phyloP scores from a whole-genome alignment of 768 basidiomycete genomes.

The Mycena indigotica region DNA sequence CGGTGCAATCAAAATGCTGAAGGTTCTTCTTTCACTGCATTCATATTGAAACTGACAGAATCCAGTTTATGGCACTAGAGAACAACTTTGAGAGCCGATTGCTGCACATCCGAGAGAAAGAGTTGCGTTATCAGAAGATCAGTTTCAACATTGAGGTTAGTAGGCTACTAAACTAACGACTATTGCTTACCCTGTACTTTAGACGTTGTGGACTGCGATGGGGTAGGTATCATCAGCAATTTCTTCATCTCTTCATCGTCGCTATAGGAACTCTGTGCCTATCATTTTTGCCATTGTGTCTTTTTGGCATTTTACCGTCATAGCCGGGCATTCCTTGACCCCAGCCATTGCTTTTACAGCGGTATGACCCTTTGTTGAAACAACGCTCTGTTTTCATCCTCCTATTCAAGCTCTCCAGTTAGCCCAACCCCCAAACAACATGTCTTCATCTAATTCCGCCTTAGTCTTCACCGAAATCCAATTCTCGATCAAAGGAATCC shows the following conservation, averaged over 20 bases:
- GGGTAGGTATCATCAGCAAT: too few relatives aligned
- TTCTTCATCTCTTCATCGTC: too few relatives aligned
- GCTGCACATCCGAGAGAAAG: conserved; percentile 70
- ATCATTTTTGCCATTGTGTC: conserved; percentile 37
- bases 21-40: too few relatives aligned
- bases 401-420: background rate
- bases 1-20: conserved; percentile 88
- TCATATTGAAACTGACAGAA: conserved; percentile 11
- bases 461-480: conserved; percentile 64
- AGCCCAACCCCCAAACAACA: background rate
- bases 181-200: background rate
- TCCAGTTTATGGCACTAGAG: conserved; percentile 92
- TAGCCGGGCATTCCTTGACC: conserved; percentile 54
- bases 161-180: background rate
- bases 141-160: conserved; percentile 83
- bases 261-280: conserved; percentile 31
- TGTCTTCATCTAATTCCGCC: background rate
- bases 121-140: conserved; percentile 79
- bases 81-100: conserved; percentile 81
- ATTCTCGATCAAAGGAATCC: conserved; percentile 63
- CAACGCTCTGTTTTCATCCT: background rate
- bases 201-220: conserved; percentile 50
- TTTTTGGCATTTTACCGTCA: conserved; percentile 50
- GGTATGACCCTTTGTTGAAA: conserved; percentile 23
- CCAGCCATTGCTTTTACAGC: conserved; percentile 64